These are phyloP conservation scores for Metschnikowia reukaufii DNA, from an alignment of 805 yeast species.

Conservation along the genomic window DNA sequence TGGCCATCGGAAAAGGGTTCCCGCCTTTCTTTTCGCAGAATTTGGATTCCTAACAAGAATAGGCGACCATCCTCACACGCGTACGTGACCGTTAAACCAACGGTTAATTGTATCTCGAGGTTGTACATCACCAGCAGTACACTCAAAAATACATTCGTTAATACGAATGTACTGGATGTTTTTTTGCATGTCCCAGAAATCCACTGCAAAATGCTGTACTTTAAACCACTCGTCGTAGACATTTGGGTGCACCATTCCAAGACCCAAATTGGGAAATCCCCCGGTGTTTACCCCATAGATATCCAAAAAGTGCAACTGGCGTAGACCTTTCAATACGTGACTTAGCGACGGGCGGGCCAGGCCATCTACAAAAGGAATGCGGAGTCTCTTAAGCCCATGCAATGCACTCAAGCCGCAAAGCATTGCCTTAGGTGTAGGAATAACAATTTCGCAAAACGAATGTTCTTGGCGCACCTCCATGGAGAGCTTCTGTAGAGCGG, in stretches of 20 bases:
- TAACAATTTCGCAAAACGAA: constrained; percentile 29
- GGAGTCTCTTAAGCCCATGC: constrained; percentile 31
- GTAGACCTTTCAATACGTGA: constrained; percentile 24
- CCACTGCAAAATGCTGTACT: constrained; percentile 52
- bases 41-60: no score
- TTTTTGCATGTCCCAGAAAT: constrained; percentile 31
- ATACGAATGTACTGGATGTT: constrained; percentile 45
- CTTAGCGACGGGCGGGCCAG: constrained; percentile 22
- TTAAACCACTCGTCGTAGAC: constrained; percentile 58
- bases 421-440: constrained; percentile 22
- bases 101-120: constrained; percentile 49
- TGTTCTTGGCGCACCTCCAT: constrained; percentile 43
- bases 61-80: constrained; percentile 1
- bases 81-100: constrained; percentile 45
- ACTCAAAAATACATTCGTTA: constrained; percentile 50
- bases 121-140: constrained; percentile 18
- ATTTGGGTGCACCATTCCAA: constrained; percentile 53
- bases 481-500: constrained; percentile 32
- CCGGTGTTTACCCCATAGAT: constrained; percentile 52
- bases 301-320: constrained; percentile 42
- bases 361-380: constrained; percentile 37
- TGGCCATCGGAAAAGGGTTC: no score
- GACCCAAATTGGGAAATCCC: constrained; percentile 54
- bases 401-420: constrained; percentile 19
- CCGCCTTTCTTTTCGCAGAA: no score